Conservation (phyloP, 441 rosid genomes). For the Syzygium syzygioides region DNA sequence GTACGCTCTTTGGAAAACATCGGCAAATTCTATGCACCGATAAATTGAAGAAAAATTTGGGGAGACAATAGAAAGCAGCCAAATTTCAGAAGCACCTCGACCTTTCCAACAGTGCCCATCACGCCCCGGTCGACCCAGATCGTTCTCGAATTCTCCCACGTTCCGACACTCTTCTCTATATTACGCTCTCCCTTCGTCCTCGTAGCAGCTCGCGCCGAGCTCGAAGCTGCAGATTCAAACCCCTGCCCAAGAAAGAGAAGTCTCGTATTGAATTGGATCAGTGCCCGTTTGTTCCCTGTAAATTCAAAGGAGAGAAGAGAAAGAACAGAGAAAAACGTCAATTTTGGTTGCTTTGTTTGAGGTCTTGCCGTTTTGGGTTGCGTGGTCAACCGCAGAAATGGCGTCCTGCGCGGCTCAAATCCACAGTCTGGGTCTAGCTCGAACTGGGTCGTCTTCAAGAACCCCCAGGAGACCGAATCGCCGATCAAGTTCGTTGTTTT, state of each 20-base stretch:
- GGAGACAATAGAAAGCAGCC: neutral
- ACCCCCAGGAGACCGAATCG: conserved; percentile 11
- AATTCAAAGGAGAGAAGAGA: neutral
- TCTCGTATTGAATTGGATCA: fast-evolving
- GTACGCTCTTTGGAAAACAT: neutral
- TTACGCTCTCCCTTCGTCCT: neutral
- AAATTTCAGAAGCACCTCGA: neutral
- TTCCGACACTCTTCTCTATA: conserved; percentile 7
- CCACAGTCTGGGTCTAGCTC: conserved; percentile 39
- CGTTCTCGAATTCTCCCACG: conserved; percentile 33
- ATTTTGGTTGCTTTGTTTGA: neutral
- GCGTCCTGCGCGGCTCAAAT: conserved; percentile 56
- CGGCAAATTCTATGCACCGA: neutral
- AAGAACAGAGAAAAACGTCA: neutral
- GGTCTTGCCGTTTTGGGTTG: neutral
- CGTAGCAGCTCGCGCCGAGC: neutral
- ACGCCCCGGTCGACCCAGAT: conserved; percentile 8
- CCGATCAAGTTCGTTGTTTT: conserved; percentile 36
- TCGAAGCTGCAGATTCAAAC: neutral
- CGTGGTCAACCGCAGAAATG: conserved; percentile 15
- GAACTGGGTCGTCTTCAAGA: conserved; percentile 22
- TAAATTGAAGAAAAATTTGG: neutral
- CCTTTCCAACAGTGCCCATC: neutral
- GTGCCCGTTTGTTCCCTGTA: fast-evolving
- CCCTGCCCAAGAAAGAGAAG: fast-evolving